These are phyloP conservation scores for Medakamo hakoo DNA, from an alignment of 139 green algal species.

Conservation along the genomic window DNA sequence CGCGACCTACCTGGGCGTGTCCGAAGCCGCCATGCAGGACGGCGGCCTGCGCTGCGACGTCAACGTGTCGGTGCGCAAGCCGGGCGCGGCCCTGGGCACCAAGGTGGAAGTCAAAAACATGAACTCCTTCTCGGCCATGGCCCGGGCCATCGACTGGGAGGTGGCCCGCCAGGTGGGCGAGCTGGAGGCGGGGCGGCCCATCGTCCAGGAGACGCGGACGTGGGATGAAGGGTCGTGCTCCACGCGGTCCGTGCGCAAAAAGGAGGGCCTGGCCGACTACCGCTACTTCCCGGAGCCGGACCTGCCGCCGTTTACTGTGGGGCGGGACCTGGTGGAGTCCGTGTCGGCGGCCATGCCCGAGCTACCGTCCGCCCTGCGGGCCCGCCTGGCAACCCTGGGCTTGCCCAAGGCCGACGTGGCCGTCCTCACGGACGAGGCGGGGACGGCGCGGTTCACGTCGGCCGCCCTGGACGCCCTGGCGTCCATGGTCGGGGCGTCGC, in stretches of 20 bases:
- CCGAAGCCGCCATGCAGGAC: constrained; percentile 82
- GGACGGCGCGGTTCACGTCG: constrained; percentile 57
- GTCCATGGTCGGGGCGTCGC: too few species aligned
- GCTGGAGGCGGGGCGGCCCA: constrained; percentile 34
- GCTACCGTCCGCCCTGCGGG: constrained; percentile 51
- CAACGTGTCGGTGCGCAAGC: constrained; percentile 65
- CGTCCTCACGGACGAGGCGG: constrained; percentile 65
- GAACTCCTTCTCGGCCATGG: constrained; percentile 93
- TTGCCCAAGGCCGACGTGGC: constrained; percentile 60
- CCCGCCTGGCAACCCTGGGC: constrained; percentile 47
- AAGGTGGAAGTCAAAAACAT: constrained; percentile 99
- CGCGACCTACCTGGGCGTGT: constrained; percentile 68
- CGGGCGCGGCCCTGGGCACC: constrained; percentile 55
- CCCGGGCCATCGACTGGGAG: constrained; percentile 89
- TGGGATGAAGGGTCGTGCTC: constrained; percentile 73
- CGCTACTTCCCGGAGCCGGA: constrained; percentile 97
- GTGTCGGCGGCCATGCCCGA: constrained; percentile 50
- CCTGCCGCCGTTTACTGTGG: constrained; percentile 55
- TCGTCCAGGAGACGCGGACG: constrained; percentile 85
- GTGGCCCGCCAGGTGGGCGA: constrained; percentile 64
- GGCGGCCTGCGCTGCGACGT: constrained; percentile 85
- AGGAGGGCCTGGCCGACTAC: constrained; percentile 95
- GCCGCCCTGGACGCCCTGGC: constrained; percentile 41
- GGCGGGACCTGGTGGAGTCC: constrained; percentile 20
- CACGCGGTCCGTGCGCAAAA: constrained; percentile 72